phyloP scores from a whole-genome alignment of 805 yeast species.

The Starmerella floris region DNA sequence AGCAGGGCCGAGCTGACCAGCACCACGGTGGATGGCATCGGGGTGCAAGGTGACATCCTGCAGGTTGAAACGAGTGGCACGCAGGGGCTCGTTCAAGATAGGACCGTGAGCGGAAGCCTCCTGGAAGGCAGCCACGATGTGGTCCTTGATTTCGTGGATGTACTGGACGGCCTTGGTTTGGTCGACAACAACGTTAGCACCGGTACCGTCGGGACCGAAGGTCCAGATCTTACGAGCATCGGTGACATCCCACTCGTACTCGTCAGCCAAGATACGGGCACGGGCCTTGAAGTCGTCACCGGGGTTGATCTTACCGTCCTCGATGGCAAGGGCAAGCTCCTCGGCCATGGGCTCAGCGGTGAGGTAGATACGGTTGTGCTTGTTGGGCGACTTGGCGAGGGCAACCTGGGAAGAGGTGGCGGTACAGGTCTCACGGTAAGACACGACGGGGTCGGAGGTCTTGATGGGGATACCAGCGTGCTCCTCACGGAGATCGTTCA shows the following conservation, averaged over 20 bases:
- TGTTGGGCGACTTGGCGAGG: constrained; percentile 98
- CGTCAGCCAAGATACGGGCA: constrained; percentile 98
- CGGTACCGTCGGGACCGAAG: constrained; percentile 99
- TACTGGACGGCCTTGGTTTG: constrained; percentile 99
- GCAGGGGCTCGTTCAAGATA: constrained; percentile 87
- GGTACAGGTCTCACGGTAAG: constrained; percentile 97
- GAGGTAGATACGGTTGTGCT: constrained; percentile 98
- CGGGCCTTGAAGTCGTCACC: constrained; percentile 98
- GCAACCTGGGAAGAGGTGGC: constrained; percentile 91
- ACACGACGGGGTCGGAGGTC: constrained; percentile 94
- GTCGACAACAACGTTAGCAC: constrained; percentile 97
- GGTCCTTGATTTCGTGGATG: constrained; percentile 97
- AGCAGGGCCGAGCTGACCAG: constrained; percentile 99
- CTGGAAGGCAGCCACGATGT: constrained; percentile 99
- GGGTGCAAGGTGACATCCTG: constrained; percentile 98
- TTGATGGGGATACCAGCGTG: constrained; percentile 99
- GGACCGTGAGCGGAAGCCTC: constrained; percentile 99
- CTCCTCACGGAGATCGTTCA: constrained; percentile 89
- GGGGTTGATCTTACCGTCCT: constrained; percentile 80
- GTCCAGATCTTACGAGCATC: constrained; percentile 99
- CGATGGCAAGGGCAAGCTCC: constrained; percentile 85
- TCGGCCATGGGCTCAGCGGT: constrained; percentile 94
- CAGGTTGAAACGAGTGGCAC: constrained; percentile 94
- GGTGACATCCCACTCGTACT: constrained; percentile 98
- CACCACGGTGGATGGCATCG: constrained; percentile 99